Percentiles rank a stretch among this genome's conserved stretches.
These are phyloP conservation scores for Fusarium falciforme DNA, from an alignment of 2,329 filamentous ascomycete species.

Conservation along the genomic window DNA sequence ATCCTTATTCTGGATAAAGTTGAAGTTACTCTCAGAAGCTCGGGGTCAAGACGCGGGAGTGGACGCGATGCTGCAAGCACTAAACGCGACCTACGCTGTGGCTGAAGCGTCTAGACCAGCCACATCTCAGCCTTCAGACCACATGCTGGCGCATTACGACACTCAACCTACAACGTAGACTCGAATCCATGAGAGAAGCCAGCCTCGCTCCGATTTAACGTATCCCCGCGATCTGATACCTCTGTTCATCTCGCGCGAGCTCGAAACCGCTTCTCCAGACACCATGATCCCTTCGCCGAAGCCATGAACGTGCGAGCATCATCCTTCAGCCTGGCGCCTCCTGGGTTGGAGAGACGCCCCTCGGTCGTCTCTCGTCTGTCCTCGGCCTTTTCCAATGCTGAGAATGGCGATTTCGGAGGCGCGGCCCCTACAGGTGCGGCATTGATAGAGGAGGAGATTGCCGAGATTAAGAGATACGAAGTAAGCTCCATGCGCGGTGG, in stretches of 20 bases:
- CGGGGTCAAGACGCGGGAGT: conserved; percentile 6
- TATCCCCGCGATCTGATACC: not conserved
- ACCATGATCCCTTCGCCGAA: conserved; percentile 53
- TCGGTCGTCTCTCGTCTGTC: conserved; percentile 75
- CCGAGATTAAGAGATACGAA: conserved; percentile 97
- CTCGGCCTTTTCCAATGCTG: conserved; percentile 73
- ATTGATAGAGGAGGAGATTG: conserved; percentile 92
- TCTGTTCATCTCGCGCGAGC: not conserved
- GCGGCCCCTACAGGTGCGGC: conserved; percentile 68
- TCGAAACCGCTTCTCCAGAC: conserved; percentile 27
- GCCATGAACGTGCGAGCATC: conserved; percentile 65
- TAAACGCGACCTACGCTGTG: conserved; percentile 42
- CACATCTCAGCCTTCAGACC: conserved; percentile 36
- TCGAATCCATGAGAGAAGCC: conserved; percentile 3
- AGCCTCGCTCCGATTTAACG: not conserved
- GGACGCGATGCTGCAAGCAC: conserved; percentile 44
- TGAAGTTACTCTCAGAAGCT: conserved; percentile 1
- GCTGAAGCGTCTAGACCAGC: conserved; percentile 34
- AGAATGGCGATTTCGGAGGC: conserved; percentile 68
- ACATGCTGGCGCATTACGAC: conserved; percentile 26
- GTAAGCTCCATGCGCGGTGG: conserved; percentile 52
- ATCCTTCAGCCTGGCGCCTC: conserved; percentile 56
- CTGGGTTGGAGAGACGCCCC: conserved; percentile 58
- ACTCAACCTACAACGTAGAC: conserved; percentile 19
- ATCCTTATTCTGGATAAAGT: not conserved